Base-by-base conservation (phyloP, 176 grass and related monocot genomes). In the Carex cristatella region DNA sequence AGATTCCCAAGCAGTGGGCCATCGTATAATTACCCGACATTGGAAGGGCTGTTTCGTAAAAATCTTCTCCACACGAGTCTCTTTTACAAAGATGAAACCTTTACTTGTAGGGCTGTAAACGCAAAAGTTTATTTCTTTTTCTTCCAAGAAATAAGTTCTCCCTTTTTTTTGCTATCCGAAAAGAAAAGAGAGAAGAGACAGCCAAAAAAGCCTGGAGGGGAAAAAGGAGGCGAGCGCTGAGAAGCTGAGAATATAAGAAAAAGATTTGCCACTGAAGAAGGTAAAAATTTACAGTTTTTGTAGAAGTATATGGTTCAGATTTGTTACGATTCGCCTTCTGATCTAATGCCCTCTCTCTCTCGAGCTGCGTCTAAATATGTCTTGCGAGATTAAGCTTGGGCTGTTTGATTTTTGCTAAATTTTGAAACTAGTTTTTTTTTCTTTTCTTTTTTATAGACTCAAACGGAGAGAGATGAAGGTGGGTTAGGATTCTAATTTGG, bases 371-470 rank as follows among this genome's bases (percentile, higher is more conserved):
- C 69, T 10, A 44, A 32, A 32, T 46, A 1, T 19, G 13, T 83
- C 10, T 54, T 53, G 61, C 69, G 12, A 32, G 81, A 69, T 83
- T 42, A 53, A 83, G 63, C 27, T 56, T 18, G 11, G 23, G 13
- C 1, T 83, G 56, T 69, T 67, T 42, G 54, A 67, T 79, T 86
- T 57, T 70, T 30, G 30, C 58, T 67, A 79, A 67, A 58, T 86
- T 86, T 69, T 86, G 84, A 33, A 69, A 70, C 38, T 59, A 76
- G 85, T 38, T 55, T 86, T 86, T 40, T 38, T 68, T 78, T 86
- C 12, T 56, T 75, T 38, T 55, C 81, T 86, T 40, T 38, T 68
- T 78, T 86, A n/a, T 56, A 12, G 31, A 74, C n/a, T 18, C 40
- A 19, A 73, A 86, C 15, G 23, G 42, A 65, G 60, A 51, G 49